phyloP scores from a whole-genome alignment of 2,329 filamentous ascomycete genomes.

The Ampelomyces quisqualis region DNA sequence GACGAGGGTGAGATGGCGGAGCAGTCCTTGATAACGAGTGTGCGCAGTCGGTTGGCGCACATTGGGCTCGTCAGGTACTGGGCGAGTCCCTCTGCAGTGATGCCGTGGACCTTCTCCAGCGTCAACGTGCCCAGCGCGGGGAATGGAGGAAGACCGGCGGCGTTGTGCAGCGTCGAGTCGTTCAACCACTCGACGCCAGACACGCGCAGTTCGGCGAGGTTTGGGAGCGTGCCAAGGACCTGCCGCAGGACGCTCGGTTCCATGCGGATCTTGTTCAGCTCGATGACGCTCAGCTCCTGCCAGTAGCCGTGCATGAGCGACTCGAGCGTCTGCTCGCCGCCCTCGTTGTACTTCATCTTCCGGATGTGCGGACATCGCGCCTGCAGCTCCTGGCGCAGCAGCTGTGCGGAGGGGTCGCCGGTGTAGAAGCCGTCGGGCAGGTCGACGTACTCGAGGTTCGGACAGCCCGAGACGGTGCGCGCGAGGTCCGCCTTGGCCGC shows the following conservation, averaged over 20 bases:
- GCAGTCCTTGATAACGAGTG: conserved; percentile 65
- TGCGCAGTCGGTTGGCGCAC: conserved; percentile 61
- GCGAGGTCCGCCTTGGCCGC: conserved; percentile 81
- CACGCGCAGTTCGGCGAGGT: conserved; percentile 73
- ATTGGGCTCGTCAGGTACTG: conserved; percentile 62
- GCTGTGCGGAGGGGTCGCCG: conserved; percentile 73
- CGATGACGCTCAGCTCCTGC: conserved; percentile 70
- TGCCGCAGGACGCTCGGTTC: conserved; percentile 70
- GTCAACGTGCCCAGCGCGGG: conserved; percentile 73
- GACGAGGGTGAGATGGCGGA: conserved; percentile 67
- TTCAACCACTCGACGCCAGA: conserved; percentile 68
- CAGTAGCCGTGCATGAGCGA: conserved; percentile 67
- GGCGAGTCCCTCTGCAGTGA: conserved; percentile 71
- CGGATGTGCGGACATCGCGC: conserved; percentile 78
- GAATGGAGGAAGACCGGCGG: conserved; percentile 67
- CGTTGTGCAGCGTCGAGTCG: conserved; percentile 72
- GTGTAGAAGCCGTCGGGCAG: conserved; percentile 84
- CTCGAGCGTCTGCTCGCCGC: conserved; percentile 76
- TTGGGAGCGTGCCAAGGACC: conserved; percentile 66
- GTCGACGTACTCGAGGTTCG: conserved; percentile 85
- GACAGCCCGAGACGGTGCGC: conserved; percentile 78
- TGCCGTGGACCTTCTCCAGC: conserved; percentile 67
- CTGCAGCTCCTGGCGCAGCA: conserved; percentile 80
- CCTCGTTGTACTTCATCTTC: conserved; percentile 82
- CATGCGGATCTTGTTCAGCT: conserved; percentile 66